Conservation (phyloP, 495 filamentous ascomycete species). For the Penicillium roqueforti region DNA sequence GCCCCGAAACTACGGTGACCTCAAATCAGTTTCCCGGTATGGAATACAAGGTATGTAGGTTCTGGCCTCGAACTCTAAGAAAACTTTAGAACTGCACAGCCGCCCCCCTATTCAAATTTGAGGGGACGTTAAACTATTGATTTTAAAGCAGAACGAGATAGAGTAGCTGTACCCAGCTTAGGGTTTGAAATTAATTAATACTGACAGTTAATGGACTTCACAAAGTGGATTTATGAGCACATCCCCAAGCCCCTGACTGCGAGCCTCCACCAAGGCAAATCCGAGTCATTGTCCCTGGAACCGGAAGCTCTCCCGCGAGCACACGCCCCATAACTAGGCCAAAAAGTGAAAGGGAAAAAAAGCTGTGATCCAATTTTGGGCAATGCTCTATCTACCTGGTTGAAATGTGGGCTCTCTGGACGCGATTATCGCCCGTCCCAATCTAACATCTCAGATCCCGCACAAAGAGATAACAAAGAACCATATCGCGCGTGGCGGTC, state of each 20-base stretch:
- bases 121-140: constrained; percentile 13
- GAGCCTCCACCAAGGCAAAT: constrained; percentile 1
- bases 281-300: constrained; percentile 12
- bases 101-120: constrained; percentile 6
- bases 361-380: constrained; percentile 4
- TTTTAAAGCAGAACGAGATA: not conserved
- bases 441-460: not conserved
- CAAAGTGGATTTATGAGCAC: constrained; percentile 3
- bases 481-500: constrained; percentile 8
- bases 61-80: constrained; percentile 3
- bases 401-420: not conserved
- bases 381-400: not conserved
- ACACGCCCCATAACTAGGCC: not conserved
- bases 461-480: constrained; percentile 14
- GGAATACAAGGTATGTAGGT: not conserved
- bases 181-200: not conserved
- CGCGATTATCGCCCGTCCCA: not conserved
- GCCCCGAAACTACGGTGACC: not conserved
- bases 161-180: not conserved
- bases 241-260: constrained; percentile 7
- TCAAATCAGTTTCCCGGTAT: not conserved
- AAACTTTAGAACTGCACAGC: constrained; percentile 1
- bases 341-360: not conserved
- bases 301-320: constrained; percentile 7
- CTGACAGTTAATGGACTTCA: not conserved